Conservation (phyloP, 495 filamentous ascomycete genomes). For the Neurospora sublineolata region DNA sequence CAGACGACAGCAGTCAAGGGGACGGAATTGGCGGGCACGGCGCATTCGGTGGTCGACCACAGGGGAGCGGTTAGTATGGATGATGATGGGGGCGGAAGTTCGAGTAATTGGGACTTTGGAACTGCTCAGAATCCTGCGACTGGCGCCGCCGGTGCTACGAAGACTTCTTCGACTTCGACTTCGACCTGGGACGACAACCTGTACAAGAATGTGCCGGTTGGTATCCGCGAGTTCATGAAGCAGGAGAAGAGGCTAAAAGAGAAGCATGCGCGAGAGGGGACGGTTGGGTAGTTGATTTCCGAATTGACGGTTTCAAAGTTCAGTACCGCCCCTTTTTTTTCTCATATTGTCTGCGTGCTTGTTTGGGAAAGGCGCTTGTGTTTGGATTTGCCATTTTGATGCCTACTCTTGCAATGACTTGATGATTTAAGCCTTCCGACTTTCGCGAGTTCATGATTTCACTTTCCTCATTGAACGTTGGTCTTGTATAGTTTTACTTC, state of each 20-base stretch:
- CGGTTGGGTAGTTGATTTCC: conserved; percentile 22
- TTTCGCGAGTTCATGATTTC: background rate
- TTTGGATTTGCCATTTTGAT: background rate
- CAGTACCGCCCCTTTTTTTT: background rate
- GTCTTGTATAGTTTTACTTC: background rate
- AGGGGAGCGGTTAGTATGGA: conserved; percentile 50
- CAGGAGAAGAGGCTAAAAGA: conserved; percentile 84
- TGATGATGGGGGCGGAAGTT: conserved; percentile 69
- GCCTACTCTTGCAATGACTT: background rate
- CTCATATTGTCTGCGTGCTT: background rate
- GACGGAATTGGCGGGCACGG: background rate
- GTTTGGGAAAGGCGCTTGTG: background rate
- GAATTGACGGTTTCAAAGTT: background rate
- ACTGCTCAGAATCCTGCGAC: conserved; percentile 3
- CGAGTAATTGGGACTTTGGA: conserved; percentile 50
- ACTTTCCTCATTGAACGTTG: background rate
- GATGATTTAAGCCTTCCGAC: background rate
- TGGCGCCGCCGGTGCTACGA: conserved; percentile 6
- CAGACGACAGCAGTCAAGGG: background rate
- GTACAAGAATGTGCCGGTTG: conserved; percentile 77
- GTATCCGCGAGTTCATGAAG: conserved; percentile 94
- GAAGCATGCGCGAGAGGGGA: conserved; percentile 44
- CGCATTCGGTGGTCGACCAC: background rate
- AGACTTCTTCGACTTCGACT: conserved; percentile 16
- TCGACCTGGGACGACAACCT: conserved; percentile 44